A percentile compares a stretch with the other conserved stretches of the same genome.
These are phyloP conservation scores for Rhizodiscina lignyota DNA, from an alignment of 495 filamentous ascomycete species.

Conservation along the genomic window DNA sequence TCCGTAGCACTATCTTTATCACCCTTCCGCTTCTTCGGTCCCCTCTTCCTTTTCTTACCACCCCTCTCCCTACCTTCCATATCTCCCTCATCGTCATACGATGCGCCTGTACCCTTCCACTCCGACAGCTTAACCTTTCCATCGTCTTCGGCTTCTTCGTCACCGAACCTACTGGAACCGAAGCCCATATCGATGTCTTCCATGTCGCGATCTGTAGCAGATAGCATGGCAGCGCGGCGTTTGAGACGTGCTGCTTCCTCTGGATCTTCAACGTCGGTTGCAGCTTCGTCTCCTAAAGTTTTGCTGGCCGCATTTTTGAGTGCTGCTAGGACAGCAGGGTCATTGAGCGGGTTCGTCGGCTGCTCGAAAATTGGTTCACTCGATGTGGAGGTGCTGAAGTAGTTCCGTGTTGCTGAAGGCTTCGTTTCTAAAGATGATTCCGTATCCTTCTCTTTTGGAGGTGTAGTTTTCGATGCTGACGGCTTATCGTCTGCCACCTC, in stretches of 20 bases:
- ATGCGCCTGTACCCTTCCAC: slow-evolving; percentile 32
- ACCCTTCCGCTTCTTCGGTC: slow-evolving; percentile 72
- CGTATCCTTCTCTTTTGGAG: neutral
- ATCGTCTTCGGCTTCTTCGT: slow-evolving; percentile 55
- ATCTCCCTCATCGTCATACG: slow-evolving; percentile 35
- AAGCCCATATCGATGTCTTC: slow-evolving; percentile 93
- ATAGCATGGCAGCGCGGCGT: slow-evolving; percentile 57
- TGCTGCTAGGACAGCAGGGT: slow-evolving; percentile 68
- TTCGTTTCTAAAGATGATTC: neutral
- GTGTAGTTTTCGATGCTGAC: neutral
- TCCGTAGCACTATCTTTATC: slow-evolving; percentile 67
- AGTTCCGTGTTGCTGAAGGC: slow-evolving; percentile 33
- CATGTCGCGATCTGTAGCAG: slow-evolving; percentile 63
- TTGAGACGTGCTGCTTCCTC: slow-evolving; percentile 24
- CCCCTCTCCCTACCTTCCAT: slow-evolving; percentile 28
- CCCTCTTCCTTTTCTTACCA: slow-evolving; percentile 57
- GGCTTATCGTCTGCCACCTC: slow-evolving; percentile 6
- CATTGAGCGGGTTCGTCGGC: slow-evolving; percentile 37
- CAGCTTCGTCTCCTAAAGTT: too few species aligned
- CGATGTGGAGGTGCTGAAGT: slow-evolving; percentile 35
- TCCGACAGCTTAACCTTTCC: slow-evolving; percentile 45
- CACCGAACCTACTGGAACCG: slow-evolving; percentile 65
- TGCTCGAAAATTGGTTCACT: slow-evolving; percentile 10
- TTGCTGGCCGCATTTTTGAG: slow-evolving; percentile 59
- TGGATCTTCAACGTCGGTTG: slow-evolving; percentile 26